Evolutionary conservation across 2,329 filamentous ascomycete species (phyloP).

Genomic region (Ophiostoma sp.): DNA sequence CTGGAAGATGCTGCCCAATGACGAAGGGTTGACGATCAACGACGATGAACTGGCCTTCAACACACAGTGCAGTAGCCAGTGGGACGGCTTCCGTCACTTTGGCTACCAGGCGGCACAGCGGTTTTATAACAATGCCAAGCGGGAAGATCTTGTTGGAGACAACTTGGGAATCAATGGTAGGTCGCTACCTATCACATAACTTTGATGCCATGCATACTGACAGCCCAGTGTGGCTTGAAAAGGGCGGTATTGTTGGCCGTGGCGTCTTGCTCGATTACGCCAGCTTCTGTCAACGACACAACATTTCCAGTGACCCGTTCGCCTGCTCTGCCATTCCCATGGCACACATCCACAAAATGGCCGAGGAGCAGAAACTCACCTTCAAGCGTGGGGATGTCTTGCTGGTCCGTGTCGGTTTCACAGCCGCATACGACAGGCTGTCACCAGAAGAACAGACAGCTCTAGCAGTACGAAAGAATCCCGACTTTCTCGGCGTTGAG

Average conservation of each 20-base stretch:
- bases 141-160: conserved; percentile 24
- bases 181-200: too few species aligned
- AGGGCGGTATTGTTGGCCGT: conserved; percentile 50
- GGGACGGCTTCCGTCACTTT: conserved; percentile 51
- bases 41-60: conserved; percentile 48
- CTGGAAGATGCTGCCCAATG: conserved; percentile 30
- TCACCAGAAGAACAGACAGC: conserved; percentile 33
- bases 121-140: conserved; percentile 24
- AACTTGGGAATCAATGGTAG: neutral
- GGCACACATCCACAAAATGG: conserved; percentile 38
- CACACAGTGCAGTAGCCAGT: conserved; percentile 49
- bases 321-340: conserved; percentile 31
- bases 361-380: conserved; percentile 36
- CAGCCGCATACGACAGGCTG: conserved; percentile 36
- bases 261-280: conserved; percentile 48
- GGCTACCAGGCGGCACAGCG: conserved; percentile 27
- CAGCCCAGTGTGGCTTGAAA: conserved; percentile 26
- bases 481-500: conserved; percentile 42
- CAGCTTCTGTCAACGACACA: conserved; percentile 22
- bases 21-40: conserved; percentile 47
- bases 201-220: conserved; percentile 1
- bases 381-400: conserved; percentile 42
- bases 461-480: conserved; percentile 35
- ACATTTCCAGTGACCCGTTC: conserved; percentile 25
- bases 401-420: conserved; percentile 41